Evolutionary conservation across 1,139 yeast species (phyloP), one percentile per base, ranked within the genome.

Genomic region (Diutina rugosa): DNA sequence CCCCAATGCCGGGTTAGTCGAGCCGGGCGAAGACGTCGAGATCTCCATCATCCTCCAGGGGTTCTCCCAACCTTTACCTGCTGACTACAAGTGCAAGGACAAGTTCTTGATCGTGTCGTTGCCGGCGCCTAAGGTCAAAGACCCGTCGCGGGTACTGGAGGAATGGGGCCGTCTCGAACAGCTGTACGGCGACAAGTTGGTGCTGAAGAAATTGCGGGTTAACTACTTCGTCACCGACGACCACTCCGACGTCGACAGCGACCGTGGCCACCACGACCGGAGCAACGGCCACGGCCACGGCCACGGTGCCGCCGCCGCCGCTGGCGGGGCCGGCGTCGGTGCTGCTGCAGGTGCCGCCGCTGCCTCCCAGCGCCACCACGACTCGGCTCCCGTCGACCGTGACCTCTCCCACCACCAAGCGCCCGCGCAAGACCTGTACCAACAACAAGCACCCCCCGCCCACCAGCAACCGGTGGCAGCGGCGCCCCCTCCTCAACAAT

Each of bases 11-110:
- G 82, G 95, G 32, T 72, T 86, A 49, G 77, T 93, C 58, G 78
- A 76, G 49, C 93, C 98, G 14, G 95, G 95, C 47, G 81, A 81
- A 61, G 71, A 84, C 12, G 74, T 84, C 57, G 82, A 86, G 58
- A 88, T 93, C 56, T 81, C 91, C 55, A 87, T 93, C 63, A 89
- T 90, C 64, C 84, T 90, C 61, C 91, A 91, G 69, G 96, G 96
- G 10, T 78, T 87, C 64, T 75, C 84, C 57, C 85, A 84, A 63
- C 90, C 88, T 60, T 91, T 95, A 59, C 77, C 84, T 10, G 71
- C 80, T 56, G 89, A 83, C 64, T 81, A 79, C 72, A 85, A 85
- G 72, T 87, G 96, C 71, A 87, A 86, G 70, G 98, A 93, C 72
- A 93, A 93, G 73, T 93, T 93, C 69, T 81, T 93, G 67, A 85